Evolutionary conservation across 768 basidiomycete genomes (phyloP), one percentile per base, ranked within the genome.

Genomic region (Sarcomyxa edulis): DNA sequence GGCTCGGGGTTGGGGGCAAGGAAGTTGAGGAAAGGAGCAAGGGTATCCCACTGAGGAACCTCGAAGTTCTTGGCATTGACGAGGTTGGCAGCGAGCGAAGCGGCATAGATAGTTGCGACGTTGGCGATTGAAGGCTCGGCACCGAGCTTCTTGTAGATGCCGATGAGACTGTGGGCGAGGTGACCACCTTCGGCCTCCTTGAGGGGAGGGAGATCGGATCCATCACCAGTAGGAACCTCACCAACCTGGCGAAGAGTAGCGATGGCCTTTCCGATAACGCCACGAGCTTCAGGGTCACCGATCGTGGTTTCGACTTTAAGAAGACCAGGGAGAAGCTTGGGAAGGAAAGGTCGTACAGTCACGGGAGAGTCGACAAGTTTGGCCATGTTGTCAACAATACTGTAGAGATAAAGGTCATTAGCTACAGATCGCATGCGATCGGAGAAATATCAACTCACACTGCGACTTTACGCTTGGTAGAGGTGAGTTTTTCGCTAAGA

Each of bases 281-380:
- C 74, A 65, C 96, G 96, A 32, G 96, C 96, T 64, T 99, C 96
- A 39, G 96, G 96, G 66, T 99, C 96, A 68, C 90, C 94, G 43
- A 98, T 91, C 55, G 85, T 78, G 44, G 77, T 76, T 74, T 95
- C 88, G 48, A 95, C 84, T 81, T 98, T 98, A 73, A 97, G 78
- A 40, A 97, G 75, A 50, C 89, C 92, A 18, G 94, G 94, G 51
- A 97, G 81, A 23, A 97, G 84, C 65, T 88, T 93, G 54, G 92
- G 93, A 50, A 97, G 57, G 85, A 97, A 97, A 43, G 94, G 94
- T 55, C 94, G 86, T 65, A 97, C 94, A 36, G 92, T 95, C 65
- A 91, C 68, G 38, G 84, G 77, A 19, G 91, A 95, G 69, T 95
- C 93, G 57, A 97, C 94, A 56, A 97, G 82, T 71, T 96, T 96